Evolutionary conservation across 176 grass and related monocot species (phyloP), one percentile per base, ranked within the genome.

Genomic region (Alloteropsis semialata): DNA sequence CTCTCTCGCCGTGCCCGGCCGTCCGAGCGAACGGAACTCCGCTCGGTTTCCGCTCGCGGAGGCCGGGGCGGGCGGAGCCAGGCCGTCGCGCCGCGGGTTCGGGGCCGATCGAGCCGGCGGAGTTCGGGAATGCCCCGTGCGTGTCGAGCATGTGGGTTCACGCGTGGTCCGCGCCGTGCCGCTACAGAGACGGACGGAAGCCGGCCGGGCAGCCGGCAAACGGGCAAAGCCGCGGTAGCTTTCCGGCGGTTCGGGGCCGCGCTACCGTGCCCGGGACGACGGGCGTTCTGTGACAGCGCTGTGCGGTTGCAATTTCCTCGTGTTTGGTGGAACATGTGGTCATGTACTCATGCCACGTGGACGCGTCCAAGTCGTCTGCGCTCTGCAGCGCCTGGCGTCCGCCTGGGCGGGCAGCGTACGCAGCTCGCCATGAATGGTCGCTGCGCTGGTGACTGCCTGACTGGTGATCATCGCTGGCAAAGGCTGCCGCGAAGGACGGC

Each of bases 291-390:
- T 29, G 34, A 50, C 12, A 18, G 24, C 25, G 46, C 8, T 19
- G 43, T 38, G n/a, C 68, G 41, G 39, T 7, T 9, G 81, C 58
- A 38, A 44, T 24, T 66, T 45, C 14, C 8, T 27, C 2, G 72
- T 37, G 48, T 55, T 84, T 48, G 73, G 74, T 77, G 36, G 38
- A 45, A 58, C 62, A 13, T 77, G 62, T 21, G 50, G 82, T 33
- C 8, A 63, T 13, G 12, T 5, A 8, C 39, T 9, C 7, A 42
- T 42, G 39, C 7, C 39, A 43, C 11, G 8, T 11, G 41, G 41
- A 43, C 41, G 41, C 41, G 9, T 43, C 41, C 41, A 11, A 43
- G 41, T 43, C 43, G 3, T 36, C 19, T 8, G 28, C 69, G 6
- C 25, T 43, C 17, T 27, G 14, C 9, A 1, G 50, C 17, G 1